Percentiles rank a stretch among this genome's conserved stretches.
Conservation (phyloP, 495 filamentous ascomycete species). For the Mytilinidion resinicola region DNA sequence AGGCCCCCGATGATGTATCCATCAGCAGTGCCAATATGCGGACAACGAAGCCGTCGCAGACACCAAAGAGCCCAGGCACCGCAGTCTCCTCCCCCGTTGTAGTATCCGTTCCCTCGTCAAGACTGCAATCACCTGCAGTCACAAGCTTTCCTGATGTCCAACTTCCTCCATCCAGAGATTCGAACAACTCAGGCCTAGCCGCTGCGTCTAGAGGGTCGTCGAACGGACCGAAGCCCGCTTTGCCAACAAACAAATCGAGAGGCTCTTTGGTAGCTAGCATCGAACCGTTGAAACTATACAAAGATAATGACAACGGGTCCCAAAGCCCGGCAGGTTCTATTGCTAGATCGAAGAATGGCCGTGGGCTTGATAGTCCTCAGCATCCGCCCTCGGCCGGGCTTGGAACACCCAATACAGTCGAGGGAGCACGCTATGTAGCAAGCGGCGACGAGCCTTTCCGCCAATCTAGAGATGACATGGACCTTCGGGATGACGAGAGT, state of each 20-base stretch:
- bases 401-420: background rate
- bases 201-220: slow-evolving; percentile 13
- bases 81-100: slow-evolving; percentile 29
- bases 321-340: slow-evolving; percentile 7
- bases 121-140: slow-evolving; percentile 27
- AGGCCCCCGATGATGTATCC: slow-evolving; percentile 14
- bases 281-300: slow-evolving; percentile 3
- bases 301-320: slow-evolving; percentile 6
- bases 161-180: slow-evolving; percentile 19
- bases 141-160: slow-evolving; percentile 17
- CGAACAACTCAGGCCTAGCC: slow-evolving; percentile 15
- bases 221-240: slow-evolving; percentile 18
- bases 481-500: slow-evolving; percentile 20
- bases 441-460: slow-evolving; percentile 12
- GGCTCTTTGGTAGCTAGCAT: slow-evolving; percentile 6
- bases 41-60: slow-evolving; percentile 3
- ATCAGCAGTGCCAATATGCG: slow-evolving; percentile 21
- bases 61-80: slow-evolving; percentile 20
- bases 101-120: slow-evolving; percentile 24
- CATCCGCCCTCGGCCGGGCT: background rate
- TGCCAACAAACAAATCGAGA: slow-evolving; percentile 12
- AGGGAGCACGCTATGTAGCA: background rate
- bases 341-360: background rate
- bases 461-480: slow-evolving; percentile 9
- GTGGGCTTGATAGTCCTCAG: background rate